Evolutionary conservation across 257 asterid species (phyloP), one percentile per base, ranked within the genome.

Genomic region (Ehretia macrophylla): DNA sequence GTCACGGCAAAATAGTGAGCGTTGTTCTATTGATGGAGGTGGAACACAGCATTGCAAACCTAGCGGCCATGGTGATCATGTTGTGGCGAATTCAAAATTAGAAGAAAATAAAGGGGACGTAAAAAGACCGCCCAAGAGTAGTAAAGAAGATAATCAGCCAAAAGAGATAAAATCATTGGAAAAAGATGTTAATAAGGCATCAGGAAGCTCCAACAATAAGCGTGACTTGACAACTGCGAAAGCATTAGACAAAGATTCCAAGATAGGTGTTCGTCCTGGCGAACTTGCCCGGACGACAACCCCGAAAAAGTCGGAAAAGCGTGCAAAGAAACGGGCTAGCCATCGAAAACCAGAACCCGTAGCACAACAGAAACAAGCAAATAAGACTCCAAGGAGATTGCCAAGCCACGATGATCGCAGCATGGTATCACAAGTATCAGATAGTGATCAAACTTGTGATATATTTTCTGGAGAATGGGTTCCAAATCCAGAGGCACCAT

Each of bases 381-480:
- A 44, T 12, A 48, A 21, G 22, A 17, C 48, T 17, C 19, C 18
- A 38, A 18, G 51, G 65, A 47, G 49, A 37, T 37, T 50, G 39
- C 58, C 66, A 40, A 61, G 18, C 40, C 48, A 53, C 27, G 38
- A 54, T 10, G 45, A 49, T 51, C 48, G 45, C 37, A 42, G 16
- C 12, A 51, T 27, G 59, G 35, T 55, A 19, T 55, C 70, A 11
- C 56, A 68, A 35, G 60, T 71, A 48, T 13, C 55, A 9, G 79
- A 65, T 48, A 63, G 18, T 4, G 73, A 69, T 1, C 79, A 45
- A 20, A 35, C 57, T 3, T 92, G 98, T 58, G 81, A 88, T 59
- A 48, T 92, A 51, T 92, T 84, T 69, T 42, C 86, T 0, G 99
- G 99, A 11, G 93, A 88, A 42, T 92, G 99, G 99, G 79, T 86